A percentile compares a stretch with the other conserved stretches of the same genome.
phyloP scores from a whole-genome alignment of 257 asterid genomes.

The Nicotiana tabacum region DNA sequence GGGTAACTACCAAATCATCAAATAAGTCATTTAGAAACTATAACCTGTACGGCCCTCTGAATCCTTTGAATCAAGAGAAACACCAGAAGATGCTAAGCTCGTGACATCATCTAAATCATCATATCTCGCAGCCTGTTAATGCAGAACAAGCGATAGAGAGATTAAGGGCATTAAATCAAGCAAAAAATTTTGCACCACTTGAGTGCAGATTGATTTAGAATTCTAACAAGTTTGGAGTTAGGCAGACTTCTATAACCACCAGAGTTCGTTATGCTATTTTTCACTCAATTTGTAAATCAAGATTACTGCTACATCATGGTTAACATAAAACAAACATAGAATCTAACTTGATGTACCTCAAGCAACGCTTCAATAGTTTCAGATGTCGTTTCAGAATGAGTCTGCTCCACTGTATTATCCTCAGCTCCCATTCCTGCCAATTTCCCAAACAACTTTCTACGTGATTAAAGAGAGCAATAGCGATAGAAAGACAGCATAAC shows the following conservation, averaged over 20 bases:
- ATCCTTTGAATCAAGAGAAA: conserved; percentile 67
- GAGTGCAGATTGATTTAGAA: not conserved
- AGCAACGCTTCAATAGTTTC: conserved; percentile 42
- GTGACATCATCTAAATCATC: conserved; percentile 61
- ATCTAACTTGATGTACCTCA: conserved; percentile 32
- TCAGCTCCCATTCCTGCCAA: conserved; percentile 35
- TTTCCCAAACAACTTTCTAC: not conserved
- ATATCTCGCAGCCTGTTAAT: conserved; percentile 76
- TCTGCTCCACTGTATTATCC: conserved; percentile 23
- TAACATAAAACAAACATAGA: not conserved
- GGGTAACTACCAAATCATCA: not conserved
- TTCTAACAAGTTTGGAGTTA: not conserved
- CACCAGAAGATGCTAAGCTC: conserved; percentile 52
- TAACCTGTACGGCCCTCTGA: conserved; percentile 80
- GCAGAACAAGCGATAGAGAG: not conserved
- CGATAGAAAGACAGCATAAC: not conserved
- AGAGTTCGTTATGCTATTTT: not conserved
- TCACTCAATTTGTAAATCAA: not conserved
- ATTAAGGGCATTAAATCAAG: not conserved
- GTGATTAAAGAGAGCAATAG: not conserved
- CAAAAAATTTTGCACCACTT: not conserved
- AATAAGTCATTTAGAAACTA: not conserved
- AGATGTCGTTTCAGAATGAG: conserved; percentile 24
- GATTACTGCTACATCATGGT: not conserved
- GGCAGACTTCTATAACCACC: not conserved